Evolutionary conservation across 2,329 filamentous ascomycete species (phyloP), one percentile per base, ranked within the genome.

Genomic region (Geosmithia morbida): DNA sequence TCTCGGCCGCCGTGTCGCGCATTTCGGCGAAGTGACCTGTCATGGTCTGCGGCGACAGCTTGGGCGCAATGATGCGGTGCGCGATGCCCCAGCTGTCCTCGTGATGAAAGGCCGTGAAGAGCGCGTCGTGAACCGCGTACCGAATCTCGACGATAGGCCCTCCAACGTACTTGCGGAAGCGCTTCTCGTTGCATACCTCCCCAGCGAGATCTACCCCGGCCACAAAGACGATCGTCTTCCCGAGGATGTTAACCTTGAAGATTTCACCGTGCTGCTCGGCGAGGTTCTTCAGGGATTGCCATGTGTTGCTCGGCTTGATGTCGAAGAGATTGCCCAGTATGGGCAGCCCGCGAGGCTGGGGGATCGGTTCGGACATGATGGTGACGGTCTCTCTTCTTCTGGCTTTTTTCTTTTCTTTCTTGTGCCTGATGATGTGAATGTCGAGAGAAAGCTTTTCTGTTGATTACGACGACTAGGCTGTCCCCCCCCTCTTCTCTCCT

Each of bases 141-240:
- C 71, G 66, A 48, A 75, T 75, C 62, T 75, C 69, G 46, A 72
- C 66, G 46, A 76, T 63, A 3, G 72, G 71, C 0, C 71, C 71
- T 29, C 70, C 70, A 2, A 76, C 71, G 51, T 63, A 74, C 53
- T 76, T 76, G 48, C 71, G 68, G 57, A 75, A 76, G 22, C 72
- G 67, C 54, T 63, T 68, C 61, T 75, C 61, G 55, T 76, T 71
- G 54, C 71, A 75, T 2, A 75, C 56, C 53, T 73, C 72, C 20
- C 66, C 62, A 20, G 70, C 65, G 7, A 75, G 64, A n/a, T 64
- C 67, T 7, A 61, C 62, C 46, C 71, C 67, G 13, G 70, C 71
- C 7, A 72, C 64, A 49, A 75, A 75, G 30, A 64, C 54, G 18
- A 66, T 52, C 19, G 57, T 59, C 8, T 59, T 54, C 18, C 57